A percentile compares a stretch with the other conserved stretches of the same genome.
phyloP scores from a whole-genome alignment of 345 rosid genomes.

The Barbarea vulgaris region DNA sequence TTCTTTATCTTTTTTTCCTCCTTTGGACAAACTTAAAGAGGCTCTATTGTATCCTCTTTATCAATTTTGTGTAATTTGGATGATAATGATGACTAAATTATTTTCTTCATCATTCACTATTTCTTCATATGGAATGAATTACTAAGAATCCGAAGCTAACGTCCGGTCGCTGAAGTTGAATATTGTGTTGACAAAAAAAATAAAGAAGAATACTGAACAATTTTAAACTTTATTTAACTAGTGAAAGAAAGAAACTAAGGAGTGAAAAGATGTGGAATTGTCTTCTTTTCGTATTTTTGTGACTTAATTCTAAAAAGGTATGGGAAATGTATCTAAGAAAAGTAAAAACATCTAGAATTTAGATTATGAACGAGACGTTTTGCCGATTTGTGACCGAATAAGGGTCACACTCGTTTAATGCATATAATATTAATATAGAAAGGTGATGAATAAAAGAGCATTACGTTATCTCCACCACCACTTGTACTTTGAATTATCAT shows the following conservation, averaged over 20 bases:
- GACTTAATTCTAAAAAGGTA: too few species aligned
- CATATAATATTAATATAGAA: too few species aligned
- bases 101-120: slow-evolving; percentile 2
- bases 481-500: background rate
- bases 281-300: background rate
- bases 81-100: slow-evolving; percentile 35
- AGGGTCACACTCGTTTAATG: background rate
- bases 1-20: too few species aligned
- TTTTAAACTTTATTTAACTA: too few species aligned
- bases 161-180: too few species aligned
- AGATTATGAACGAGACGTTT: background rate
- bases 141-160: too few species aligned
- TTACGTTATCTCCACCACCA: slow-evolving; percentile 25
- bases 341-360: background rate
- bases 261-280: background rate
- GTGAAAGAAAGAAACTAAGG: too few species aligned
- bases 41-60: slow-evolving; percentile 3
- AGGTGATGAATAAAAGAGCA: background rate
- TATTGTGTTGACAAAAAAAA: too few species aligned
- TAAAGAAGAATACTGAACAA: too few species aligned
- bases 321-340: too few species aligned
- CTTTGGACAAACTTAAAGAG: slow-evolving; percentile 11
- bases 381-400: background rate
- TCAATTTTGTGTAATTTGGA: slow-evolving; percentile 40
- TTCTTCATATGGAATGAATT: background rate